Percentiles rank a stretch among this genome's conserved stretches.
These are phyloP conservation scores for Pyricularia sp. DNA, from an alignment of 2,329 filamentous ascomycete genomes.

Conservation along the genomic window DNA sequence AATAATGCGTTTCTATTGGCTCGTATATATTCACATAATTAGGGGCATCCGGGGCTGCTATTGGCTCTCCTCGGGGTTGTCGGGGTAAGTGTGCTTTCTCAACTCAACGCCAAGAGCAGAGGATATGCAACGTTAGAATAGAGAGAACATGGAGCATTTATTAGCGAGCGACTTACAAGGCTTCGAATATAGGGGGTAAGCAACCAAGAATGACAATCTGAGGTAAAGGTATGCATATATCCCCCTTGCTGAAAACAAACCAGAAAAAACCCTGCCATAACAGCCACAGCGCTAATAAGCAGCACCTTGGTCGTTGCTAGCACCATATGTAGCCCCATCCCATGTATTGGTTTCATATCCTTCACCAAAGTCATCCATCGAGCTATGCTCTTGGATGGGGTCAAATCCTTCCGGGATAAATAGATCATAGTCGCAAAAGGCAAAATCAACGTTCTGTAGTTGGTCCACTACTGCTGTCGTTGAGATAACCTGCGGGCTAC, in stretches of 20 bases:
- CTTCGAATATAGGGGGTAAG: not conserved
- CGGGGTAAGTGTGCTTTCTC: not conserved
- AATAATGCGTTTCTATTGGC: not conserved
- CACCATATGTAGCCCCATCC: not conserved
- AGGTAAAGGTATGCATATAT: not conserved
- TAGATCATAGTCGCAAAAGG: too few species aligned
- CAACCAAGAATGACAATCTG: not conserved
- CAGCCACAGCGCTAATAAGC: not conserved
- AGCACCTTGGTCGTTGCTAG: not conserved
- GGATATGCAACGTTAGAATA: not conserved
- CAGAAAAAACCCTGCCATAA: not conserved
- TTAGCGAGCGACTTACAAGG: not conserved
- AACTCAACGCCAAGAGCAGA: not conserved
- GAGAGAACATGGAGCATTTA: not conserved
- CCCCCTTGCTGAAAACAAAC: not conserved
- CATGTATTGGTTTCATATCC: not conserved
- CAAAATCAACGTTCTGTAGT: not conserved
- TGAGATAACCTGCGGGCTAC: not conserved
- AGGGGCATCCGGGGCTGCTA: not conserved
- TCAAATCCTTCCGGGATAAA: too few species aligned
- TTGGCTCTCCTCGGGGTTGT: not conserved
- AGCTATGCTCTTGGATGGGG: too few species aligned
- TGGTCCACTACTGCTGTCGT: not conserved
- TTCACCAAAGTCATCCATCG: not conserved
- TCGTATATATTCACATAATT: not conserved